Evolutionary conservation across 78 protist genomes (phyloP), one percentile per base, ranked within the genome.

Genomic region (Cyanophora paradoxa): DNA sequence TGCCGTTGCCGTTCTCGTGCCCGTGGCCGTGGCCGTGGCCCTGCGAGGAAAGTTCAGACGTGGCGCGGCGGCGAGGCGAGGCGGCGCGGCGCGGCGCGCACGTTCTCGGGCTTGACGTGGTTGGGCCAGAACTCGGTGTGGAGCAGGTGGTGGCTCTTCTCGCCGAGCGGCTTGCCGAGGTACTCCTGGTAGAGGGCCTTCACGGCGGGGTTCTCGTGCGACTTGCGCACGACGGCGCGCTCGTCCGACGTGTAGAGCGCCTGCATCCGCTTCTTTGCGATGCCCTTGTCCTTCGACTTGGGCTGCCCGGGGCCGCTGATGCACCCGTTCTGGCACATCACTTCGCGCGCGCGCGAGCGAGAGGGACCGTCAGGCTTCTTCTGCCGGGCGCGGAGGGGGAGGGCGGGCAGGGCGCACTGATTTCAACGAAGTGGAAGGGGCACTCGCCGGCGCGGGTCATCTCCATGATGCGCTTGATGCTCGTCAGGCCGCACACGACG

Each of bases 281-380:
- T 26, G 36, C 36, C 48, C 41, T 1, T 6, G 39, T 63, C 75
- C 37, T 3, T 31, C 13, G 11, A 2, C 41, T 62, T 73, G 63
- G 79, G 79, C 28, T 56, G 72, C 20, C 87, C 87, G 37, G 84
- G 84, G 56, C 87, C 87, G 2, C 77, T 64, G 52, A 83, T 42
- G 61, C 87, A 83, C 33, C 87, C 87, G 16, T 72, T 70, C 33
- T 72, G 72, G 77, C 87, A 83, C 37, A 80, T 79, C 87, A 83
- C n/a, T n/a, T n/a, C n/a, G n/a, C n/a, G n/a, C n/a, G n/a, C n/a
- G n/a, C n/a, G n/a, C n/a, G n/a, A n/a, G n/a, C n/a, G n/a, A n/a
- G n/a, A n/a, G n/a, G n/a, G n/a, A n/a, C n/a, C n/a, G n/a, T n/a
- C n/a, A n/a, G n/a, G n/a, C n/a, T n/a, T n/a, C n/a, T n/a, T n/a